Base-by-base conservation (phyloP, 805 yeast genomes). In the Pichia eremophila region DNA sequence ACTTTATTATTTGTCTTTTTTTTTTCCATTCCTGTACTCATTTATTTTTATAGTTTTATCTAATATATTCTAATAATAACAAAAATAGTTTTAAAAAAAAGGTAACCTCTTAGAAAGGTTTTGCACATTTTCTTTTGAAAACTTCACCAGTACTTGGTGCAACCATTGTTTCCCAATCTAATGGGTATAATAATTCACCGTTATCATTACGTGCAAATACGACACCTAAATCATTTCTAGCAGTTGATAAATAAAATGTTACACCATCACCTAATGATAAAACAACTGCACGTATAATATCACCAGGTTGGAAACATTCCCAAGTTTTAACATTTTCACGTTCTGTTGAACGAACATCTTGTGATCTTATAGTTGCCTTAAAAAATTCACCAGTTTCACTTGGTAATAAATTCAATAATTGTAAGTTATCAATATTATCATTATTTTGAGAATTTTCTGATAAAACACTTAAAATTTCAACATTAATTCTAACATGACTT, bases 121-220 rank as follows among this genome's bases (percentile, higher is more conserved):
- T 89, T 3, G 99, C 99, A 67, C 95, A 87, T 64, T 93, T 93
- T 50, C 99, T 74, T 55, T 71, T 70, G 57, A 89, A 97, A 12
- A 78, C 65, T 10, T 73, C 75, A 1, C 96, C 96, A 2, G 90
- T 79, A 27, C 65, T 69, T 2, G 88, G 81, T 52, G 85, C 79
- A 32, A 83, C 74, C 98, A 95, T 93, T 12, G 88, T 85, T 66
- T 88, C 90, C 97, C 98, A 93, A 65, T 93, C 98, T 40, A 88
- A 66, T 2, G 99, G 95, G 56, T 81, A 83, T 87, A 93, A 79
- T 47, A 80, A 66, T 36, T 78, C 80, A 11, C 74, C 70, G 4
- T 80, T 79, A 52, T 74, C 77, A 40, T 83, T 75, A 51, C 75
- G 79, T 6, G 98, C 97, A 63, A 90, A 85, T 1, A 93, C 82